These are phyloP conservation scores for Cyberlindnera mycetangii DNA, from an alignment of 805 yeast species.

Conservation along the genomic window DNA sequence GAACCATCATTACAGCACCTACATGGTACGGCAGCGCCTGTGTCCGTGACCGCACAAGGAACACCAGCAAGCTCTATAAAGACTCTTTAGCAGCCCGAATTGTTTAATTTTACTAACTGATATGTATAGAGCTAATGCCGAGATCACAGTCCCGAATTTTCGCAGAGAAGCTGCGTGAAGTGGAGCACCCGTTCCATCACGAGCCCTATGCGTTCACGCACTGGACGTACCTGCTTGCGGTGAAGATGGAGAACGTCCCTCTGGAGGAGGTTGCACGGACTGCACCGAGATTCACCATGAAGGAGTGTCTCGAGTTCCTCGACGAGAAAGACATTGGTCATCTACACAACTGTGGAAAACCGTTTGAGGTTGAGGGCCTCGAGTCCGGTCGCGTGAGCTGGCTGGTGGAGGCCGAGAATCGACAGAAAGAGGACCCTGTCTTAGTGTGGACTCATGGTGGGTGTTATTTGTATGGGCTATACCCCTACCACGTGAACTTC, in stretches of 20 bases:
- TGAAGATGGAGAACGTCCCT: conserved; percentile 1
- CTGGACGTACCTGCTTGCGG: conserved; percentile 5
- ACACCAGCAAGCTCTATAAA: too few species aligned
- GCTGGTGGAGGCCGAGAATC: conserved; percentile 1
- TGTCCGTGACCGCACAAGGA: too few species aligned
- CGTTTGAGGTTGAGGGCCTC: conserved; percentile 3
- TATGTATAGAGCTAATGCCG: neutral
- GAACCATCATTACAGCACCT: too few species aligned
- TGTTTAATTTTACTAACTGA: too few species aligned
- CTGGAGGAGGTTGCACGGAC: neutral
- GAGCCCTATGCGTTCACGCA: conserved; percentile 7
- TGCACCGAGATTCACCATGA: conserved; percentile 2
- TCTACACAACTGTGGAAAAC: conserved; percentile 1
- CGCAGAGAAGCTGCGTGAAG: neutral
- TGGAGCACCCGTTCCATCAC: conserved; percentile 4
- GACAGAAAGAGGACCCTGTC: conserved; percentile 5
- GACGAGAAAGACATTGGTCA: neutral
- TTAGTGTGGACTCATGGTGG: conserved; percentile 4
- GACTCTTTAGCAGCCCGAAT: too few species aligned
- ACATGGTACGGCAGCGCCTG: too few species aligned
- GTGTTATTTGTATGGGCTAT: neutral
- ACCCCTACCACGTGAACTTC: conserved; percentile 5
- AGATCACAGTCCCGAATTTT: conserved; percentile 1
- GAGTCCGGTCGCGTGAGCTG: conserved; percentile 1
- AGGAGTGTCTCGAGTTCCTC: neutral